A percentile compares a stretch with the other conserved stretches of the same genome.
These are phyloP conservation scores for Triangularia setosa DNA, from an alignment of 2,329 filamentous ascomycete species.

Conservation along the genomic window DNA sequence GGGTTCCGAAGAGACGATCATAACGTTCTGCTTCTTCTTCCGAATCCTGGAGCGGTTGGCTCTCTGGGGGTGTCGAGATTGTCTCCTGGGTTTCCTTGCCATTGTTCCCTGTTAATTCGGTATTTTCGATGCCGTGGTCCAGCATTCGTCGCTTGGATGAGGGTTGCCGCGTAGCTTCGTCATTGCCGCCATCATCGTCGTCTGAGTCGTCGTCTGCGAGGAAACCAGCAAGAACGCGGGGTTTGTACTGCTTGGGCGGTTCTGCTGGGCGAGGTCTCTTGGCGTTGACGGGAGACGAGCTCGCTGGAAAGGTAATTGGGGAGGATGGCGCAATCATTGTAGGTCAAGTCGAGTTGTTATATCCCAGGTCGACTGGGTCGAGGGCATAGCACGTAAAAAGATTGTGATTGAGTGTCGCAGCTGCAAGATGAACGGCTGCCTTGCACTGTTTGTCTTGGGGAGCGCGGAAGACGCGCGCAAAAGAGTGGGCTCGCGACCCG, in stretches of 20 bases:
- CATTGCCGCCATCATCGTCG: conserved; percentile 31
- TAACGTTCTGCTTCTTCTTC: conserved; percentile 25
- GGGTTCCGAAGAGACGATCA: conserved; percentile 24
- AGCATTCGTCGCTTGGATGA: conserved; percentile 44
- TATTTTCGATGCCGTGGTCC: conserved; percentile 27
- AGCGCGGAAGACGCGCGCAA: not conserved
- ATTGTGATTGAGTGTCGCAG: not conserved
- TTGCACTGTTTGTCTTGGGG: not conserved
- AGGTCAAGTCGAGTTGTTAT: not conserved
- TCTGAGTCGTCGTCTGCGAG: conserved; percentile 42
- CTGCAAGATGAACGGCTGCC: not conserved
- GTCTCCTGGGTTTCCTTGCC: conserved; percentile 5
- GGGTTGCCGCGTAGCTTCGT: conserved; percentile 30
- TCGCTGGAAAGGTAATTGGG: conserved; percentile 27
- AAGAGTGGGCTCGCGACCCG: conserved; percentile 4
- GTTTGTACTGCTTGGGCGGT: conserved; percentile 30
- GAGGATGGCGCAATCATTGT: conserved; percentile 28
- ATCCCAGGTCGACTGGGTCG: not conserved
- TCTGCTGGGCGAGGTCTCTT: conserved; percentile 38
- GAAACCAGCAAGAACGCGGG: conserved; percentile 40
- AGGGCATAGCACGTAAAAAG: not conserved
- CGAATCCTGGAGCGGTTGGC: conserved; percentile 18
- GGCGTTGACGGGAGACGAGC: conserved; percentile 29
- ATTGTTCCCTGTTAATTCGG: not conserved
- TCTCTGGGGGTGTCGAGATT: conserved; percentile 21